These are phyloP conservation scores for Lasiosphaeria miniovina DNA, from an alignment of 495 filamentous ascomycete species.

Conservation along the genomic window DNA sequence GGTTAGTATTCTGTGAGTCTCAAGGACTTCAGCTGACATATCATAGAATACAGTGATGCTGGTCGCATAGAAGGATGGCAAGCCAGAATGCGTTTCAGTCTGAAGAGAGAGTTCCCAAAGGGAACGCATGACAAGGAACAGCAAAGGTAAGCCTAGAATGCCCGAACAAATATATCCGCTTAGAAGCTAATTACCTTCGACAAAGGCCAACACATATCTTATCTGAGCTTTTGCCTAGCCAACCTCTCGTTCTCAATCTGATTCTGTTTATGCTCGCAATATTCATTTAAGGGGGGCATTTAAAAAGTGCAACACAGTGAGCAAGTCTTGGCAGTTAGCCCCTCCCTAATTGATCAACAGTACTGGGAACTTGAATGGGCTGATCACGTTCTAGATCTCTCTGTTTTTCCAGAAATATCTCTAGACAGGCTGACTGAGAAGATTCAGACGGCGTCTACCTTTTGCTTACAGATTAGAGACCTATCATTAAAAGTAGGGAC, in stretches of 20 bases:
- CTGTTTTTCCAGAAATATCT: slow-evolving; percentile 6
- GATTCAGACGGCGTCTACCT: slow-evolving; percentile 2
- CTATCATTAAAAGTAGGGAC: too few species aligned
- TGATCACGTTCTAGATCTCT: slow-evolving; percentile 1
- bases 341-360: not conserved
- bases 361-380: slow-evolving; percentile 8
- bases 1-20: slow-evolving; percentile 2
- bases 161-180: too few species aligned
- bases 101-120: slow-evolving; percentile 4
- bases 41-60: slow-evolving; percentile 12
- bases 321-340: not conserved
- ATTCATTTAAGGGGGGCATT: not conserved
- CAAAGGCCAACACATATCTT: slow-evolving; percentile 7
- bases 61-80: slow-evolving; percentile 9
- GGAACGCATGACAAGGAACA: not conserved
- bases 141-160: slow-evolving; percentile 2
- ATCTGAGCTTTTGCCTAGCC: not conserved
- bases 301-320: not conserved
- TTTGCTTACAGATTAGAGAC: not conserved
- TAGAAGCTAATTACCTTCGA: not conserved
- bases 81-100: slow-evolving; percentile 7
- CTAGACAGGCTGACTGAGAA: slow-evolving; percentile 2
- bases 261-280: slow-evolving; percentile 4
- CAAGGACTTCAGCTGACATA: not conserved
- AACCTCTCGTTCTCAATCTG: slow-evolving; percentile 1